A percentile compares a stretch with the other conserved stretches of the same genome.
phyloP scores from a whole-genome alignment of 495 filamentous ascomycete genomes.

The Xylaria telfairii region DNA sequence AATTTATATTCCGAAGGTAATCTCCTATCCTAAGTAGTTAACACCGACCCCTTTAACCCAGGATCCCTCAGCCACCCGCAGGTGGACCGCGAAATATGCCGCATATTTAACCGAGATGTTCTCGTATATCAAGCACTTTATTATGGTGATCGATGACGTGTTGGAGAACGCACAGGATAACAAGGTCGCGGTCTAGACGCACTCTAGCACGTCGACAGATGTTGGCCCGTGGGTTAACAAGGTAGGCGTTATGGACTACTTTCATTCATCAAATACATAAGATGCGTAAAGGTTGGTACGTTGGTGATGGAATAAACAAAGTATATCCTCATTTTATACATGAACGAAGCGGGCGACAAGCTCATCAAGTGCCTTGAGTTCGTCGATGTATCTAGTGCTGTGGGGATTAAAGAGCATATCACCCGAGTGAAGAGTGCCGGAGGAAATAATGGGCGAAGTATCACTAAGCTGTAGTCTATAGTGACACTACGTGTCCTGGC shows the following conservation, averaged over 20 bases:
- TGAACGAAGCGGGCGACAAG: conserved; percentile 41
- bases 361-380: conserved; percentile 41
- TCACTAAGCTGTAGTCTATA: no score
- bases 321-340: conserved; percentile 33
- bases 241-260: not conserved
- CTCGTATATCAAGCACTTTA: conserved; percentile 25
- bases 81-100: not conserved
- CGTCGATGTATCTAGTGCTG: conserved; percentile 36
- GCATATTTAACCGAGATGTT: not conserved
- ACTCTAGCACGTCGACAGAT: conserved; percentile 27
- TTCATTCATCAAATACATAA: not conserved
- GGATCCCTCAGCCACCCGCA: not conserved
- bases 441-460: no score
- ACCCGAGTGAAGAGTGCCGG: no score
- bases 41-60: not conserved
- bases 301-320: not conserved
- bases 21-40: not conserved
- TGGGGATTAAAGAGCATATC: conserved; percentile 14
- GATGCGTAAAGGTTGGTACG: no score
- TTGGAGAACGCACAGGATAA: conserved; percentile 31
- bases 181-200: conserved; percentile 31
- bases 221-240: conserved; percentile 31
- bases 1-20: not conserved
- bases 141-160: conserved; percentile 23
- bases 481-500: no score